phyloP scores from a whole-genome alignment of 2,329 filamentous ascomycete genomes.

The Fusarium beomiforme region DNA sequence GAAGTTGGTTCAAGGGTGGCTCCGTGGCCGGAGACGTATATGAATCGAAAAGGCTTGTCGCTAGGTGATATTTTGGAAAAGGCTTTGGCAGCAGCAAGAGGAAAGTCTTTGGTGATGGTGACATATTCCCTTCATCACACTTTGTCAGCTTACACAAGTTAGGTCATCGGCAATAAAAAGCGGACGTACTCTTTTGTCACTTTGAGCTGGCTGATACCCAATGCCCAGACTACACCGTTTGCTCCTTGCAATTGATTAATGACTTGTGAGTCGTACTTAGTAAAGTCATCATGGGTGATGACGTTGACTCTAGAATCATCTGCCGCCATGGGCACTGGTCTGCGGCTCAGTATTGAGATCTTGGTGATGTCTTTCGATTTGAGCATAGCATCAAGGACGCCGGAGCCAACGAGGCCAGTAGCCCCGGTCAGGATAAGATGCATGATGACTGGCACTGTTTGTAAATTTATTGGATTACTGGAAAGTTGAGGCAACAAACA shows the following conservation, averaged over 20 bases:
- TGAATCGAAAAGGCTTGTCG: conserved; percentile 26
- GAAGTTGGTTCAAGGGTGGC: conserved; percentile 6
- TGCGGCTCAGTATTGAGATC: conserved; percentile 32
- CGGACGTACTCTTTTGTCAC: conserved; percentile 27
- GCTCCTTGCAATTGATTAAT: conserved; percentile 23
- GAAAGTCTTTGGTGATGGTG: conserved; percentile 25
- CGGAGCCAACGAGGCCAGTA: conserved; percentile 30
- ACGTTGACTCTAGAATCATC: conserved; percentile 27
- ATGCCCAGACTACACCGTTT: conserved; percentile 30
- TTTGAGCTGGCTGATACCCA: conserved; percentile 31
- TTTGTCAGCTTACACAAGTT: neutral
- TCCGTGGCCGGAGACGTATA: conserved; percentile 26
- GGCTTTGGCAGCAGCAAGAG: conserved; percentile 25
- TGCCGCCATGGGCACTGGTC: conserved; percentile 23
- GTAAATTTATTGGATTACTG: too few relatives aligned
- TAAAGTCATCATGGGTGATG: conserved; percentile 26
- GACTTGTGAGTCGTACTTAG: conserved; percentile 9
- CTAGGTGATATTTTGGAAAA: conserved; percentile 15
- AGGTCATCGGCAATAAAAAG: neutral
- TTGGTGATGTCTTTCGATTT: conserved; percentile 32
- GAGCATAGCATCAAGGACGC: conserved; percentile 34
- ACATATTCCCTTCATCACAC: conserved; percentile 19
- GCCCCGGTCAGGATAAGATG: conserved; percentile 45
- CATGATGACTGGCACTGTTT: neutral
- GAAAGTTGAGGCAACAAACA: neutral